These are phyloP conservation scores for Lepidium sativum DNA, from an alignment of 345 rosid species.

Conservation along the genomic window DNA sequence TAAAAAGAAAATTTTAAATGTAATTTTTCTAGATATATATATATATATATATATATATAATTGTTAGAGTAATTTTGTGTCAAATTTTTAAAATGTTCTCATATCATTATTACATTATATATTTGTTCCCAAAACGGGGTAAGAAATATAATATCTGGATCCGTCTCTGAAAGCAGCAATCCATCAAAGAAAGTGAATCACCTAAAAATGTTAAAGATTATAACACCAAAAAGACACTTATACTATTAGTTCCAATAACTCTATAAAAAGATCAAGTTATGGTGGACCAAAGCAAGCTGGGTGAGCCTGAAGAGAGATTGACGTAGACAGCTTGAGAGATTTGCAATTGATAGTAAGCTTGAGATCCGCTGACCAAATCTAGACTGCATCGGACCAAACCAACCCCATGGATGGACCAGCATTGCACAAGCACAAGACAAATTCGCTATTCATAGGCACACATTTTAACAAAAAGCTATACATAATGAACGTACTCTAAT, in stretches of 20 bases:
- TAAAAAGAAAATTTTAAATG: no score
- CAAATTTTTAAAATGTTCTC: no score
- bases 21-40: no score
- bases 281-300: conserved; percentile 4
- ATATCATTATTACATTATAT: no score
- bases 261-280: neutral
- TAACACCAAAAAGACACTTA: neutral
- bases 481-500: neutral
- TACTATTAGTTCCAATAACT: neutral
- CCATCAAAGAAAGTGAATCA: neutral
- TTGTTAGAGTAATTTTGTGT: no score
- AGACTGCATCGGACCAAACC: neutral
- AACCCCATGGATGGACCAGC: neutral
- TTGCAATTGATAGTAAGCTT: neutral
- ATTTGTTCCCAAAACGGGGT: no score
- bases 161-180: no score
- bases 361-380: neutral
- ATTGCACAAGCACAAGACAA: neutral
- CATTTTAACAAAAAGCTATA: neutral
- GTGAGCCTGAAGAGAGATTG: neutral
- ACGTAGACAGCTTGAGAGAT: neutral
- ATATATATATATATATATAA: no score
- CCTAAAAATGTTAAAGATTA: neutral
- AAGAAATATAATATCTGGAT: no score
- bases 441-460: neutral